Evolutionary conservation across 192 early-diverging fungal genomes (phyloP).

Genomic region (Umbelopsis sp.): DNA sequence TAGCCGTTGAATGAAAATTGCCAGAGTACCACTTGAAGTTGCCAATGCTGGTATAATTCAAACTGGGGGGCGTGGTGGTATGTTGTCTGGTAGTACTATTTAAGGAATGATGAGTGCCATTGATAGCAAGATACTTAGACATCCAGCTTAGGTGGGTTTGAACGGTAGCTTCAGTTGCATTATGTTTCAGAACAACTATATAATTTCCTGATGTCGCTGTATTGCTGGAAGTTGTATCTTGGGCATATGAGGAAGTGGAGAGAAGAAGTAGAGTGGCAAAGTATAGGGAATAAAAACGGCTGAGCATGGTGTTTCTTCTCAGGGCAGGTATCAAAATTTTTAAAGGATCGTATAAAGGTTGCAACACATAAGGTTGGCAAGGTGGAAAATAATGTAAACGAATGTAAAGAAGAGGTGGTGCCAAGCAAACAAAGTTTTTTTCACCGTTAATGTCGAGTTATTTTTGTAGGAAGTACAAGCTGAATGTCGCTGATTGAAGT

Average conservation of each 20-base stretch:
- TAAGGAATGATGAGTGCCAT: background rate
- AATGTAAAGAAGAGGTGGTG: background rate
- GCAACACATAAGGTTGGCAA: background rate
- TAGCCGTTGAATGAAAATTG: conserved; percentile 18
- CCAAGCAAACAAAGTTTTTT: conserved; percentile 1
- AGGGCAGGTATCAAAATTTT: background rate
- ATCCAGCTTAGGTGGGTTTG: conserved; percentile 25
- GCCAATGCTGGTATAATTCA: conserved; percentile 26
- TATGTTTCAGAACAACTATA: conserved; percentile 33
- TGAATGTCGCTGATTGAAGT: conserved; percentile 9
- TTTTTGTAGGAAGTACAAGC: conserved; percentile 6
- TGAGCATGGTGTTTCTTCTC: background rate
- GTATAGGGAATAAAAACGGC: background rate
- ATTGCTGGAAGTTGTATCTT: background rate
- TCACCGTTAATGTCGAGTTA: background rate
- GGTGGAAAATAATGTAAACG: background rate
- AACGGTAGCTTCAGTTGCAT: conserved; percentile 4
- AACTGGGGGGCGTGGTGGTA: background rate
- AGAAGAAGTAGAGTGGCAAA: background rate
- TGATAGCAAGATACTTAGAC: conserved; percentile 1
- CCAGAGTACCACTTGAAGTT: conserved; percentile 38
- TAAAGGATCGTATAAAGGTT: background rate
- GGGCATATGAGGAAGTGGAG: background rate
- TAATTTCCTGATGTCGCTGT: conserved; percentile 12
- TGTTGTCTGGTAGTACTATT: background rate